Conservation (phyloP, 2,329 filamentous ascomycete genomes). For the Monilinia fructicola region DNA sequence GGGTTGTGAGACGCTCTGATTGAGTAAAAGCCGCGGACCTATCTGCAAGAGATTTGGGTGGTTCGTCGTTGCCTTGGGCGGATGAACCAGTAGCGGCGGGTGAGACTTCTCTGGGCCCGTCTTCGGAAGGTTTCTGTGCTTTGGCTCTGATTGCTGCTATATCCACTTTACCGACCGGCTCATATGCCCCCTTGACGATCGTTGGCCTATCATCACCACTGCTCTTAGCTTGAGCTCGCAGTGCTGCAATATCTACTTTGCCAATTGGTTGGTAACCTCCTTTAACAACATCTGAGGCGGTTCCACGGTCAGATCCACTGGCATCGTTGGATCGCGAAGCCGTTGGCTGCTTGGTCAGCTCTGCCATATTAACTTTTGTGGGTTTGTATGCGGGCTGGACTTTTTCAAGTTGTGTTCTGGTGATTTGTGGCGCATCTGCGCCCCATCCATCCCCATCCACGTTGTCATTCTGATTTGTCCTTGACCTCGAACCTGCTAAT, state of each 20-base stretch:
- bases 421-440: slow-evolving; percentile 85
- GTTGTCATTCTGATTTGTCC: slow-evolving; percentile 52
- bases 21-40: slow-evolving; percentile 70
- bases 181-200: slow-evolving; percentile 87
- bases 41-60: slow-evolving; percentile 68
- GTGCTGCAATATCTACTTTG: slow-evolving; percentile 94
- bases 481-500: slow-evolving; percentile 62
- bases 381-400: slow-evolving; percentile 91
- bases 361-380: slow-evolving; percentile 90
- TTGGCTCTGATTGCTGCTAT: slow-evolving; percentile 89
- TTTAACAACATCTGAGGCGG: slow-evolving; percentile 64
- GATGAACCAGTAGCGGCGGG: slow-evolving; percentile 44
- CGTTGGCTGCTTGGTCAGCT: slow-evolving; percentile 68
- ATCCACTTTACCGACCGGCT: slow-evolving; percentile 94
- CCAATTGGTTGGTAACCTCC: slow-evolving; percentile 92
- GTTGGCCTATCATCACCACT: slow-evolving; percentile 76
- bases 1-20: slow-evolving; percentile 76
- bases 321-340: slow-evolving; percentile 59
- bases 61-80: slow-evolving; percentile 45
- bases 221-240: slow-evolving; percentile 72
- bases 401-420: slow-evolving; percentile 84
- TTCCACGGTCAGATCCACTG: slow-evolving; percentile 47
- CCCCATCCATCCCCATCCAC: slow-evolving; percentile 92
- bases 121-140: slow-evolving; percentile 62
- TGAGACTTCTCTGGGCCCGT: slow-evolving; percentile 43